Conservation (phyloP, 140 eudicot species). For the Oenanthe javanica region DNA sequence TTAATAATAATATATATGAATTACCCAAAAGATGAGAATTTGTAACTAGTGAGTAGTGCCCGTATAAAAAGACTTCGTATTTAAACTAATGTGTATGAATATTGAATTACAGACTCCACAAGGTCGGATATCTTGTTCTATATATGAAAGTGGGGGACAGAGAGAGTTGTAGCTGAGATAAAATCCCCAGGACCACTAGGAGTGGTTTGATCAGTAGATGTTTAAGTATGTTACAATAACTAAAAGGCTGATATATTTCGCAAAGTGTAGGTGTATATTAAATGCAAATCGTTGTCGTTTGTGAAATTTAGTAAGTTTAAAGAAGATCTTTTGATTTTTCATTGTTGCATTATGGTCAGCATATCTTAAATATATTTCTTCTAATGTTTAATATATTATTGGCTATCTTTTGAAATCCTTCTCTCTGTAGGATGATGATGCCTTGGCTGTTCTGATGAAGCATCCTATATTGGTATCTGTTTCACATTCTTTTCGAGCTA, state of each 20-base stretch:
- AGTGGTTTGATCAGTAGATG: background rate
- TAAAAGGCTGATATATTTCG: background rate
- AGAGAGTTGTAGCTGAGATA: background rate
- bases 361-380: background rate
- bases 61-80: background rate
- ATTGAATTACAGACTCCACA: background rate
- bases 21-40: background rate
- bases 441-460: conserved; percentile 55
- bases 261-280: background rate
- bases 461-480: conserved; percentile 70
- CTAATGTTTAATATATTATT: background rate
- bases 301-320: background rate
- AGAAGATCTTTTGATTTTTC: background rate
- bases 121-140: background rate
- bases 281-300: background rate
- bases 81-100: no score
- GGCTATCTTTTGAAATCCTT: background rate
- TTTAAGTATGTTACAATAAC: background rate
- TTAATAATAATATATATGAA: background rate
- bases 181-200: background rate
- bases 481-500: conserved; percentile 39
- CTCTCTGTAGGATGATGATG: conserved; percentile 38
- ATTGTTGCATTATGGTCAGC: background rate
- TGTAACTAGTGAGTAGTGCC: background rate
- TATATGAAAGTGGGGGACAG: background rate